These are phyloP conservation scores for Lepiota brunneoincarnata DNA, from an alignment of 768 basidiomycete genomes.

Conservation along the genomic window DNA sequence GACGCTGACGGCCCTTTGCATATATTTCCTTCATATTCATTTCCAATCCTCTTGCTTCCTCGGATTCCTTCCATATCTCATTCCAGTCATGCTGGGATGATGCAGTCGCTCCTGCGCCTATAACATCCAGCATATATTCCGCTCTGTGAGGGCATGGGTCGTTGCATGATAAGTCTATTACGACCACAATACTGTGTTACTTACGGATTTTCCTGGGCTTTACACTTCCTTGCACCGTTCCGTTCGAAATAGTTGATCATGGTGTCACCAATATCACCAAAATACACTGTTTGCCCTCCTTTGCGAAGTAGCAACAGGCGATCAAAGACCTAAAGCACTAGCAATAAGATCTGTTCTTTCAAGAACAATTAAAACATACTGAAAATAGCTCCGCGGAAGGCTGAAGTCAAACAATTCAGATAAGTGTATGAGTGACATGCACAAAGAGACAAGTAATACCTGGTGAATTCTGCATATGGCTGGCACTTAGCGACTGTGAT, in stretches of 20 bases:
- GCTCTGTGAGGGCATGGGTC: slow-evolving; percentile 38
- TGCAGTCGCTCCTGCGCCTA: slow-evolving; percentile 71
- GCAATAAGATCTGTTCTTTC: too few species aligned
- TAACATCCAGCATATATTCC: slow-evolving; percentile 67
- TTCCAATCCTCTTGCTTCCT: slow-evolving; percentile 35
- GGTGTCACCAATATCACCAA: slow-evolving; percentile 66
- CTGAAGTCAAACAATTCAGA: not conserved
- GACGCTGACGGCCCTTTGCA: slow-evolving; percentile 40
- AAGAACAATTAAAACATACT: too few species aligned
- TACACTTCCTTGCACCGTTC: slow-evolving; percentile 66
- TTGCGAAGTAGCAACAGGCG: slow-evolving; percentile 72
- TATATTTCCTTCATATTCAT: slow-evolving; percentile 46
- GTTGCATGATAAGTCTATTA: not conserved
- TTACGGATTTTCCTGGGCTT: slow-evolving; percentile 70
- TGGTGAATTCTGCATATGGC: slow-evolving; percentile 39
- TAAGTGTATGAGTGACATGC: slow-evolving; percentile 31
- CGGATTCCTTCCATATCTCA: slow-evolving; percentile 51
- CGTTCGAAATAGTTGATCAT: slow-evolving; percentile 74
- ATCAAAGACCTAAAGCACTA: slow-evolving; percentile 74
- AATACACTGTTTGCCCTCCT: slow-evolving; percentile 76
- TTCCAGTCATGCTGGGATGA: slow-evolving; percentile 55
- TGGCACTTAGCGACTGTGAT: not conserved
- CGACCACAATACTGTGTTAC: not conserved
- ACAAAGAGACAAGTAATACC: slow-evolving; percentile 77
- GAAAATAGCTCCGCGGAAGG: slow-evolving; percentile 6